Conservation (phyloP, 2,329 filamentous ascomycete species). For the Dactylonectria estremocensis region DNA sequence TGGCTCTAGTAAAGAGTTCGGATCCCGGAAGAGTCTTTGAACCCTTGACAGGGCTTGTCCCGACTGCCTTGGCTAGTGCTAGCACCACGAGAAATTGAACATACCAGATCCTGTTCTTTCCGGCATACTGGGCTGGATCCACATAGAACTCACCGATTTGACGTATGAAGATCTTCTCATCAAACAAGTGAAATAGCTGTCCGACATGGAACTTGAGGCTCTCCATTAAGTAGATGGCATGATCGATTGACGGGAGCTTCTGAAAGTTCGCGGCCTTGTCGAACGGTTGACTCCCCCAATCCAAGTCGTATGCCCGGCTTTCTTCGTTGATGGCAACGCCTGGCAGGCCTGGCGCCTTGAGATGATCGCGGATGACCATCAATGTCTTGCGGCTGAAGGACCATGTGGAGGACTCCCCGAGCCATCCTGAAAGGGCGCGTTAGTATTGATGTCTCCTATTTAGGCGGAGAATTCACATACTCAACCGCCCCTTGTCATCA, state of each 20-base stretch:
- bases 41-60: conserved; percentile 18
- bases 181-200: conserved; percentile 25
- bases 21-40: conserved; percentile 21
- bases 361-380: conserved; percentile 20
- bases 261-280: conserved; percentile 5
- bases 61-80: conserved; percentile 24
- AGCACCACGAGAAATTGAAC: conserved; percentile 23
- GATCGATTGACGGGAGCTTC: conserved; percentile 18
- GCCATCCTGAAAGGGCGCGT: conserved; percentile 19
- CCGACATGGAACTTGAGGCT: conserved; percentile 28
- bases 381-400: conserved; percentile 30
- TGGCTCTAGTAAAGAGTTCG: conserved; percentile 20
- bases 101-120: conserved; percentile 20
- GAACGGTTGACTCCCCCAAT: conserved; percentile 14
- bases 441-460: background rate
- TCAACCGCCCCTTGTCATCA: conserved; percentile 21
- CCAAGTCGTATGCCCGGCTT: conserved; percentile 25
- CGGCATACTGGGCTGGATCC: conserved; percentile 13
- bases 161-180: conserved; percentile 16
- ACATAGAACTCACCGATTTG: conserved; percentile 11
- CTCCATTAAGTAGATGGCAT: conserved; percentile 24
- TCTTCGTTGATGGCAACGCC: conserved; percentile 25
- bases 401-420: conserved; percentile 29
- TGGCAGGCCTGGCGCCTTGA: conserved; percentile 22
- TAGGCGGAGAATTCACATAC: background rate